These are phyloP conservation scores for Xylaria sp. DNA, from an alignment of 2,329 filamentous ascomycete genomes.

Conservation along the genomic window DNA sequence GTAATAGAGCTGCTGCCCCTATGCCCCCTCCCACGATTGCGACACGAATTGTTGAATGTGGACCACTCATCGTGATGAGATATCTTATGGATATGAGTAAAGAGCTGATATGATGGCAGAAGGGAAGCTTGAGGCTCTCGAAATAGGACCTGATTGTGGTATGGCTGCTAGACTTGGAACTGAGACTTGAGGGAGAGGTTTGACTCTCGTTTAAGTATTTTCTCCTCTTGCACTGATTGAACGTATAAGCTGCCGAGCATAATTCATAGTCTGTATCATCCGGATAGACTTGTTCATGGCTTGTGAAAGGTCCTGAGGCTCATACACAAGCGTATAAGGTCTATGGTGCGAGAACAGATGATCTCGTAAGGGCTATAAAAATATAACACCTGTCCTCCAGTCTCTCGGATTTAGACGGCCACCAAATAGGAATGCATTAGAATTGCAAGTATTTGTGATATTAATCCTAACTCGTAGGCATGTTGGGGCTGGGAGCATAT, in stretches of 20 bases:
- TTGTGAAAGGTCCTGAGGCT: conserved; percentile 4
- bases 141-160: background rate
- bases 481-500: conserved; percentile 12
- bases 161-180: conserved; percentile 5
- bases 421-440: conserved; percentile 18
- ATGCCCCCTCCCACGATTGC: conserved; percentile 49
- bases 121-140: background rate
- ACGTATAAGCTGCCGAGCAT: background rate
- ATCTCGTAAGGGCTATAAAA: conserved; percentile 24
- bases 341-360: background rate
- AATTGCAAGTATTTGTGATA: conserved; percentile 34
- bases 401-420: conserved; percentile 14
- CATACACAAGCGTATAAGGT: conserved; percentile 4
- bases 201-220: conserved; percentile 27
- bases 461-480: conserved; percentile 14
- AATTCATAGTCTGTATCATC: conserved; percentile 2
- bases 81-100: background rate
- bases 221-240: conserved; percentile 8
- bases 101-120: background rate
- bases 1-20: conserved; percentile 42
- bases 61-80: conserved; percentile 37
- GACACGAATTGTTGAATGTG: conserved; percentile 45
- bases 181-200: conserved; percentile 4
- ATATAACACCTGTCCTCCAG: conserved; percentile 11
- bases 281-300: conserved; percentile 21